Base-by-base conservation (phyloP, 768 basidiomycete genomes). In the Trichaptum fuscoviolaceum region DNA sequence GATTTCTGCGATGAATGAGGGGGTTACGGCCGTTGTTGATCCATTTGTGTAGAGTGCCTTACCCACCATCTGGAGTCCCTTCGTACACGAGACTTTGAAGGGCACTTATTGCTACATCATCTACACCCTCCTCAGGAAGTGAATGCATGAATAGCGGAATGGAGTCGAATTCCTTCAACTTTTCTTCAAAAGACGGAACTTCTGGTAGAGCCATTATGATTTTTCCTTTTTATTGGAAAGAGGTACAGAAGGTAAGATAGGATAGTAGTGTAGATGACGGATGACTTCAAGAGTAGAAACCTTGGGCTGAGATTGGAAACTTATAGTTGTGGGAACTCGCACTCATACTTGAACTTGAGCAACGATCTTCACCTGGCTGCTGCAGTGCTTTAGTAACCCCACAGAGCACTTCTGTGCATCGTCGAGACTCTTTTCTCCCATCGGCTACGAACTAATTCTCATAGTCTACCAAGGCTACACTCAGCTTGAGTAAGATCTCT, bases 141-240 rank as follows among this genome's bases (percentile, higher is more conserved):
- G 87, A 85, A 71, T 87, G 88, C 95, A 99, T 99, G 78, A 99
- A 99, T 42, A 99, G 79, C 7, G 97, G 97, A 2, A 91, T 78
- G 4, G 84, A 81, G 70, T 95, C 89, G 58, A 89, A 77, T 18
- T 73, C 77, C 5, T 75, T 75, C 25, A 86, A 70, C 63, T 77
- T 79, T 52, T 80, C 77, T 7, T 78, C 77, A 4, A 71, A 52
- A 15, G 42, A 52, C 15, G 15, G 42, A 6, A 12, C 42, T 20
- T 52, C 42, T 52, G 42, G 42, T 52, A 52, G 15, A 12, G 3
- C 10, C 42, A 52, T 52, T 52, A 4, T 30, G 30, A 30, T 4
- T 15, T 52, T 5, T 52, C 42, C 15, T 52, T 4, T 12, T 6
- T 12, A 52, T 52, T 15, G 15, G 42, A 52, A 12, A 15, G 42